Conservation (phyloP, 2,329 filamentous ascomycete species). For the Corynespora cassiicola region DNA sequence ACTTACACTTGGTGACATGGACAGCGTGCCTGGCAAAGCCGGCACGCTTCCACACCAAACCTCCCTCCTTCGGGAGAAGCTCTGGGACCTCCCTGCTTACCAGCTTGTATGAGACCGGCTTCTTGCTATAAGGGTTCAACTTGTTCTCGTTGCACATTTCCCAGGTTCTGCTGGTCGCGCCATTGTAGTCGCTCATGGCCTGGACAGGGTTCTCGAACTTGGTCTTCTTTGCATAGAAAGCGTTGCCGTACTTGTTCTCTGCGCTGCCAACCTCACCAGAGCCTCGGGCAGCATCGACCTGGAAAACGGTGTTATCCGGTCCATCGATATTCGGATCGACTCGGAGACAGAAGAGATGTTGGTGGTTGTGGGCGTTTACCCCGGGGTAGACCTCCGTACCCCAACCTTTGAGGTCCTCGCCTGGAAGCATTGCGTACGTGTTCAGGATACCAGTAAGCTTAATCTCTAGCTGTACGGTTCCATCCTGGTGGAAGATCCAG, state of each 20-base stretch:
- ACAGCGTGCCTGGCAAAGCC: slow-evolving; percentile 87
- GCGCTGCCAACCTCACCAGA: slow-evolving; percentile 77
- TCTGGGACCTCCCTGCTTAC: slow-evolving; percentile 83
- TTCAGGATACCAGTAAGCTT: slow-evolving; percentile 91
- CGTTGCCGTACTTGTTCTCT: slow-evolving; percentile 89
- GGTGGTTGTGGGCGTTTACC: slow-evolving; percentile 94
- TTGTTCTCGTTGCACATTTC: slow-evolving; percentile 87
- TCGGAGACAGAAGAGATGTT: slow-evolving; percentile 91
- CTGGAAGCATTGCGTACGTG: slow-evolving; percentile 82
- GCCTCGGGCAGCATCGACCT: slow-evolving; percentile 76
- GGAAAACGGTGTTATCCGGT: slow-evolving; percentile 81
- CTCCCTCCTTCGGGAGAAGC: slow-evolving; percentile 79
- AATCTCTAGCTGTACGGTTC: slow-evolving; percentile 89
- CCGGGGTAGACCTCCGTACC: slow-evolving; percentile 90
- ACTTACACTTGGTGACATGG: slow-evolving; percentile 86
- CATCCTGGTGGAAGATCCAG: slow-evolving; percentile 93
- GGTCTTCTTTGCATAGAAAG: slow-evolving; percentile 85
- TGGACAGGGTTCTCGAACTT: slow-evolving; percentile 74
- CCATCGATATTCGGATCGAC: slow-evolving; percentile 89
- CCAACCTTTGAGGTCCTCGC: slow-evolving; percentile 84
- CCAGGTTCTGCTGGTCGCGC: slow-evolving; percentile 81
- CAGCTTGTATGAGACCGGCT: slow-evolving; percentile 86
- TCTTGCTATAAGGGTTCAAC: slow-evolving; percentile 84
- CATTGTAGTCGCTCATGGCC: slow-evolving; percentile 80
- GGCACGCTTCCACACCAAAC: slow-evolving; percentile 87